Base-by-base conservation (phyloP, 148 eudicot species). In the Limonium bicolor region DNA sequence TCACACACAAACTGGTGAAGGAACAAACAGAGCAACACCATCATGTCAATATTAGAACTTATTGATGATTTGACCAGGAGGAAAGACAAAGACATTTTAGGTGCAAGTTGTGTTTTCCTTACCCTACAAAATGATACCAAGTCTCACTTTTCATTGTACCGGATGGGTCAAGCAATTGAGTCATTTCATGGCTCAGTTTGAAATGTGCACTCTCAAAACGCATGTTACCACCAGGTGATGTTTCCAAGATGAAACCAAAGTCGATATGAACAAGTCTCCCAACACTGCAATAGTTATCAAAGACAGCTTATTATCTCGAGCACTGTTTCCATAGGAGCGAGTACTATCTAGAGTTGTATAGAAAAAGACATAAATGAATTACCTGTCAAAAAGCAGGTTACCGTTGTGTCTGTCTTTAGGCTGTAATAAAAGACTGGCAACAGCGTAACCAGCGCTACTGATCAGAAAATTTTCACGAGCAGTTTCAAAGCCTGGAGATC, bases 161-260 rank as follows among this genome's bases (percentile, higher is more conserved):
- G 7, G 99, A 92, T 28, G 99, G 99, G 52, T 92, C 95, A 25
- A 92, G 87, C 49, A 92, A 61, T 63, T 92, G 99, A 36, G 99
- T 92, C 99, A 92, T 92, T 65, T 92, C 99, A 54, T 92, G 99
- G 71, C 99, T 92, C 49, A 92, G 73, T 73, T 92, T 92, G 57
- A 92, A 92, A 55, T 92, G 94, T 40, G 95, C 95, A 43, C 94
- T 85, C 70, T 92, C 99, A 23, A 92, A 92, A 20, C 95, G 93
- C 99, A 85, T 80, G 59, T 85, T 92, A 40, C 76, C 76, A 58
- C 99, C 99, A 40, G 95, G 95, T 27, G 99, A 92, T 27, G 88
- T 92, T 70, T 92, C 95, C 67, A 92, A 63, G 52, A 92, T 85
- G 64, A 92, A 92, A 54, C 99, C 95, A 61, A 85, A 92, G 67